phyloP scores from a whole-genome alignment of 2,329 filamentous ascomycete genomes.

The Dactylellina cionopaga region DNA sequence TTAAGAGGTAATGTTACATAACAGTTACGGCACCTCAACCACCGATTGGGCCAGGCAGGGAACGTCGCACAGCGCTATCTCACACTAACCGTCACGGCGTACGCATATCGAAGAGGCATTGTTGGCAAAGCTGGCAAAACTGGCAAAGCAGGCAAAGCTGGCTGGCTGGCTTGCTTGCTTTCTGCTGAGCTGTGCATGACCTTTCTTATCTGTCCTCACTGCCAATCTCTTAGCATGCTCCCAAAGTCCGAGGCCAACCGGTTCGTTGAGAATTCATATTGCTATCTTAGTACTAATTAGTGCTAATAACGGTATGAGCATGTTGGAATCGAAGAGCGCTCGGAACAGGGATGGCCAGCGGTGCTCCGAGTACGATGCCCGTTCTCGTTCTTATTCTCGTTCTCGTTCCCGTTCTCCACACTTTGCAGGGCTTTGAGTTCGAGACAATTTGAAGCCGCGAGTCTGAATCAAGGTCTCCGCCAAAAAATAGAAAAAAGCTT shows the following conservation, averaged over 20 bases:
- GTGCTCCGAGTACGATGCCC: neutral
- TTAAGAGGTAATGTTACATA: slow-evolving; percentile 32
- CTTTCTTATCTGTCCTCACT: no score
- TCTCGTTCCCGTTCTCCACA: neutral
- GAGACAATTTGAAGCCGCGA: slow-evolving; percentile 2
- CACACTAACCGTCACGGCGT: no score
- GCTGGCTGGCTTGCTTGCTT: neutral
- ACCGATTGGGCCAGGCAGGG: slow-evolving; percentile 30
- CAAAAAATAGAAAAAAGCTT: slow-evolving; percentile 13
- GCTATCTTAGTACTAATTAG: no score
- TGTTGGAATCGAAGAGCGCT: neutral
- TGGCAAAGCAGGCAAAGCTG: no score
- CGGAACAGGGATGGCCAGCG: neutral
- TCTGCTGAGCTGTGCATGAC: neutral
- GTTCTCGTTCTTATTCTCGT: neutral
- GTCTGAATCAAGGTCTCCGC: slow-evolving; percentile 8
- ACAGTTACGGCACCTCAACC: slow-evolving; percentile 44
- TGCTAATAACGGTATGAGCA: no score
- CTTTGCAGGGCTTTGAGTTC: neutral
- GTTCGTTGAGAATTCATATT: no score
- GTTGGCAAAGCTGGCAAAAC: no score
- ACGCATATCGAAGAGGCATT: no score
- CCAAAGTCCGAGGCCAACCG: slow-evolving; percentile 42
- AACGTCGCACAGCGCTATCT: slow-evolving; percentile 43
- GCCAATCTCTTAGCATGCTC: neutral